Evolutionary conservation across 2,329 filamentous ascomycete species (phyloP), one percentile per base, ranked within the genome.

Genomic region (Teratosphaeria zuluensis): DNA sequence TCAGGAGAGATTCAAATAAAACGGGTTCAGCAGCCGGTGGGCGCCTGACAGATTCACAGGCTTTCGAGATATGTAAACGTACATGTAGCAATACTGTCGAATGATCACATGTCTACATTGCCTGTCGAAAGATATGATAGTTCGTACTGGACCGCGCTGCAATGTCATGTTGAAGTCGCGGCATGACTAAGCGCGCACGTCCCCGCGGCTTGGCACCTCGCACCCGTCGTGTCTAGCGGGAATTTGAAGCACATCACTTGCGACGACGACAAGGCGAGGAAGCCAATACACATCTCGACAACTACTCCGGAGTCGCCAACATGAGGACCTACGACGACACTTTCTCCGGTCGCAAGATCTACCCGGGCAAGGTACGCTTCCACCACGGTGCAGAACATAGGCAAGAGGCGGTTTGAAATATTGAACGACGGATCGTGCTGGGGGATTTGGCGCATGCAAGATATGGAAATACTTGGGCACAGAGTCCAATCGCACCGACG

Each of bases 271-370:
- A 58, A 42, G 62, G 56, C 60, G 61, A 61, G 52, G 61, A 61
- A 64, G 62, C 58, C 62, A 52, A 30, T 33, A 55, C 51, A 62
- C 16, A 21, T 8, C 33, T 42, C 35, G 35, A 52, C 33, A 9
- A 58, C 35, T 32, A 32, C 19, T 5, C n/a, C n/a, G 53, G 58
- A 60, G 57, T 60, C 77, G 77, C 77, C 81, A 85, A 81, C 75
- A 87, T 87, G 84, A 82, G 84, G 81, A 86, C 84, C 78, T 89
- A 88, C 85, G 86, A 89, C 80, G 86, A 89, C 75, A 82, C 84
- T 73, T 89, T 89, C 84, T 86, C 83, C 78, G 86, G 85, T 74
- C 80, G 84, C 79, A 88, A 87, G 81, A 88, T 89, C 80, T 89
- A 88, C 82, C 86, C 86, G 74, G 86, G 86, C 78, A 88, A 88